Base-by-base conservation (phyloP, 108 stramenopile species). In the Skeletonema grethae region DNA sequence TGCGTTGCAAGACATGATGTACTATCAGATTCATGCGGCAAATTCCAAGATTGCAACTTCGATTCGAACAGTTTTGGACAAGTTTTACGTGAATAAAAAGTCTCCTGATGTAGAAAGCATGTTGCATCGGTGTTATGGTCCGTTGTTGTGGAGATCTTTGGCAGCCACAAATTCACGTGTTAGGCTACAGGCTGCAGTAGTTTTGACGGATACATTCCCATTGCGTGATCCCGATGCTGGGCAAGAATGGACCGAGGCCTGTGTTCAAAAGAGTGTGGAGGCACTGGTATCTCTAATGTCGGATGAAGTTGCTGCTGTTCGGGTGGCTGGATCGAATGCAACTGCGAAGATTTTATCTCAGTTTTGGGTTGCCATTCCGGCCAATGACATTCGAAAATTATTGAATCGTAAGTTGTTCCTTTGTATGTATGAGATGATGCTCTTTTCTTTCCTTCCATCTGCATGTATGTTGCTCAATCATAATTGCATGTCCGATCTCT, bases 131-230 rank as follows among this genome's bases (percentile, higher is more conserved):
- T 48, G 95, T 43, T 98, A 96, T 65, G 86, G 82, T 35, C 98
- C 97, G 22, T 85, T 98, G 64, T 57, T 99, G 45, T 99, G 98
- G 98, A 77, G 97, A 61, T 80, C 90, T 16, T 73, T 98, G 39
- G 46, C 76, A 15, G 90, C 90, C 7, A 85, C 97, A 55, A 95
- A 97, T 79, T 81, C 96, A n/a, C 46, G 67, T n/a, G 97, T 97
- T 0, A 78, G 97, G 12, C 63, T 88, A 29, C 88, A 95, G 67
- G 94, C 97, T 15, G 59, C 86, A 4, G 50, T 39, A 0, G 77
- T 98, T 1, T 80, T 98, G 36, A 90, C 82, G 6, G 88, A 93
- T 50, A 94, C 95, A 24, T 99, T 98, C 84, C 98, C 98, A 5
- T 76, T 99, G 29, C 92, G 90, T n/a, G 88, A 97, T 71, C 87